Conservation (phyloP, 2,329 filamentous ascomycete genomes). For the Calonectria naviculata region DNA sequence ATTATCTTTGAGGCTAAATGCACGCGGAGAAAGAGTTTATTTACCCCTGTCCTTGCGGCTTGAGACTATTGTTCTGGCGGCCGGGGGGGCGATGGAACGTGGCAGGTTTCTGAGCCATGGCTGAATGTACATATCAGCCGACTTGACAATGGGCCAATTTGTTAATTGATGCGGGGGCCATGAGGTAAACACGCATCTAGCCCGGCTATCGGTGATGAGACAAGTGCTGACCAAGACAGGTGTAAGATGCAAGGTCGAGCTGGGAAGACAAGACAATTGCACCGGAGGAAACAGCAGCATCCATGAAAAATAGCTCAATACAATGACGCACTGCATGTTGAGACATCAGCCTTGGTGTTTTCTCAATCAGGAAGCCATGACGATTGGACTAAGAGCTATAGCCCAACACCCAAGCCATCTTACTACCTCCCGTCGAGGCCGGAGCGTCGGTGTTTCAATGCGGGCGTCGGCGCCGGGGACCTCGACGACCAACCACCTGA, state of each 20-base stretch:
- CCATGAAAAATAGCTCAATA: neutral
- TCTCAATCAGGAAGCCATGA: neutral
- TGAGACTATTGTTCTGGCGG: neutral
- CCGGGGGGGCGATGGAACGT: neutral
- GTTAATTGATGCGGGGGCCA: neutral
- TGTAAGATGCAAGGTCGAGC: neutral
- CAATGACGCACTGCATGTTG: neutral
- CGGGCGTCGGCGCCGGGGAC: neutral
- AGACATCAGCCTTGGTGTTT: neutral
- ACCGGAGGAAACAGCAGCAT: neutral
- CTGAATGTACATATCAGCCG: neutral
- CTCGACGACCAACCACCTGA: neutral
- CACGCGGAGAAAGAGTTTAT: neutral
- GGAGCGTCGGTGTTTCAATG: neutral
- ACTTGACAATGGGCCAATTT: neutral
- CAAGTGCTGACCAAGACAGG: neutral
- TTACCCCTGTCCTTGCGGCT: neutral
- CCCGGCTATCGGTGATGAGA: neutral
- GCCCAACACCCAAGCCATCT: neutral
- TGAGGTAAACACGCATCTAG: neutral
- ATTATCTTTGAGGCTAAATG: neutral
- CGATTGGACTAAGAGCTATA: neutral
- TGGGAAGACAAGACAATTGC: neutral
- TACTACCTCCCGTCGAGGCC: neutral
- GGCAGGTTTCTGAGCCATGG: neutral